These are phyloP conservation scores for Flaveria bidentis DNA, from an alignment of 129 eudicot species.

Conservation along the genomic window DNA sequence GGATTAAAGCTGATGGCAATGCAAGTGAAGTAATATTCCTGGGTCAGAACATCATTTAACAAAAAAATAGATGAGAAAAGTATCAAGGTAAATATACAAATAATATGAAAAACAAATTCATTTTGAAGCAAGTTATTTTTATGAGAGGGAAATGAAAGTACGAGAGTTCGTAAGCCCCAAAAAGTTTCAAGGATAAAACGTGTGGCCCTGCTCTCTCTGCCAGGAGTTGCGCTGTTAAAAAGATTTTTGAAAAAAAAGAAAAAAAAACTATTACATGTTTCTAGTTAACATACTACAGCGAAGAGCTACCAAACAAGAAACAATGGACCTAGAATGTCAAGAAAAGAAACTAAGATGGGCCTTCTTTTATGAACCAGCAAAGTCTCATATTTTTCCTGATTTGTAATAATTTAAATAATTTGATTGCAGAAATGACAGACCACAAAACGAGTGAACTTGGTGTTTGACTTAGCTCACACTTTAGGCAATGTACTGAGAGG, in stretches of 20 bases:
- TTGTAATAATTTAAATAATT: background rate
- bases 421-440: background rate
- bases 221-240: constrained; percentile 17
- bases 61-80: constrained; percentile 17
- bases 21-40: constrained; percentile 30
- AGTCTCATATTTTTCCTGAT: background rate
- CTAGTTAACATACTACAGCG: constrained; percentile 13
- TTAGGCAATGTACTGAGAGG: too few species aligned
- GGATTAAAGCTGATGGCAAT: constrained; percentile 21
- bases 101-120: constrained; percentile 15
- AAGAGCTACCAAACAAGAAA: constrained; percentile 23
- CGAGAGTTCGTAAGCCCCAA: constrained; percentile 12
- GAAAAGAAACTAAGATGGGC: constrained; percentile 10
- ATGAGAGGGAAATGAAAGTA: constrained; percentile 7
- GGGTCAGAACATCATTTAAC: constrained; percentile 20
- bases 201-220: constrained; percentile 22
- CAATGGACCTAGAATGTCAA: constrained; percentile 10
- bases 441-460: too few species aligned
- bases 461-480: too few species aligned
- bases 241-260: background rate
- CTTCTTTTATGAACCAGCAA: background rate
- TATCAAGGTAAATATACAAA: constrained; percentile 20
- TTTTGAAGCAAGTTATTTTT: constrained; percentile 5
- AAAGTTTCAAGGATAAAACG: constrained; percentile 8
- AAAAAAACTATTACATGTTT: constrained; percentile 14